Evolutionary conservation across 768 basidiomycete genomes (phyloP), one percentile per base, ranked within the genome.

Genomic region (Pleurotus eryngii): DNA sequence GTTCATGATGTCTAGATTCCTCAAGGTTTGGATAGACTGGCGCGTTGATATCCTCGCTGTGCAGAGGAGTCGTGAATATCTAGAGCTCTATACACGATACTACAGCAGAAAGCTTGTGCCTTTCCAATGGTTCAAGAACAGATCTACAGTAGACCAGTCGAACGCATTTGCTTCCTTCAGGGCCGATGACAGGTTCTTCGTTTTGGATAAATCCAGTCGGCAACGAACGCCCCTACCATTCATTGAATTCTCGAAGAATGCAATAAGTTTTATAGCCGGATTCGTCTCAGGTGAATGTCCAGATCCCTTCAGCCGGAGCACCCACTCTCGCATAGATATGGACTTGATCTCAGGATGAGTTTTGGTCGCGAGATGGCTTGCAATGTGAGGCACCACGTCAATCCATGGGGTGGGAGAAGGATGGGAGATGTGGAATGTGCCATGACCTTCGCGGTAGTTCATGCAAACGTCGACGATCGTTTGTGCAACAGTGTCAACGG

Each of bases 161-260:
- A 45, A 5, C 20, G 14, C n/a, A 17, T n/a, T 6, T n/a, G 20
- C 42, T 45, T 22, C 20, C 14, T 17, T 45, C 42, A 45, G 20
- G 20, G 42, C 20, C 8, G 15, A 22, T n/a, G 42, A 45, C 9
- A 45, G 42, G 20, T n/a, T 14, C 42, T 17, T 45, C 42, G 42
- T 17, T 22, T 70, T 62, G 72, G 8, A 45, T 70, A 46, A 57
- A 62, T 46, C 72, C 65, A 3, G 72, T 65, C 42, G 69, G 69
- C 58, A 55, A 11, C 54, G 40, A 26, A 55, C 54, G 15, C 40
- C 54, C 20, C 27, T 26, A 4, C 54, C 54, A 17, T 55, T 55
- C 40, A 55, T 55, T 15, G 38, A 12, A 45, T 26, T 55, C 38
- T 55, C 54, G 54, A 55, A 55, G 54, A 55, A 55, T 14, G 18